These are phyloP conservation scores for Pholiota adiposa DNA, from an alignment of 1,284 basidiomycete species.

Conservation along the genomic window DNA sequence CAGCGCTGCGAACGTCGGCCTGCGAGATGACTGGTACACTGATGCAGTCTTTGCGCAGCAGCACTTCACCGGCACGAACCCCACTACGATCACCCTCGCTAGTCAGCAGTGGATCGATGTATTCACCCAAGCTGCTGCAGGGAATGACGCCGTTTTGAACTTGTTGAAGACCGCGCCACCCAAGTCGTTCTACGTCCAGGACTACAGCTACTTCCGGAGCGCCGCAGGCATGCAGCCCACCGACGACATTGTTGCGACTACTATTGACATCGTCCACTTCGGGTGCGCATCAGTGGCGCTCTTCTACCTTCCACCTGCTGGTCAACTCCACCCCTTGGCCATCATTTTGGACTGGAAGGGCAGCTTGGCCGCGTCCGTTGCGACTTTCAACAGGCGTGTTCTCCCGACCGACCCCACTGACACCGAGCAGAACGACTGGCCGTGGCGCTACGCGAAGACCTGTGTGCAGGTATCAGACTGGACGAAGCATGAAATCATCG, in stretches of 20 bases:
- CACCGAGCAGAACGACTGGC: slow-evolving; percentile 28
- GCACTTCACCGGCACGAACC: slow-evolving; percentile 31
- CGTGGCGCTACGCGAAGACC: slow-evolving; percentile 34
- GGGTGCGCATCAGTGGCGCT: slow-evolving; percentile 28
- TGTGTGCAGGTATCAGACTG: slow-evolving; percentile 30
- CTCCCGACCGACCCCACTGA: slow-evolving; percentile 1
- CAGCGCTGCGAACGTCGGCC: slow-evolving; percentile 26
- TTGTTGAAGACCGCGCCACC: slow-evolving; percentile 9
- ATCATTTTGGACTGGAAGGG: slow-evolving; percentile 31
- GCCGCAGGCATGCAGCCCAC: slow-evolving; percentile 16
- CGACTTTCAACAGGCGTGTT: slow-evolving; percentile 29
- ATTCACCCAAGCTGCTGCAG: slow-evolving; percentile 20
- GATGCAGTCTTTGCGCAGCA: slow-evolving; percentile 32
- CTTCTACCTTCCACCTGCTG: slow-evolving; percentile 26
- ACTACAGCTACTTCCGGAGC: slow-evolving; percentile 29
- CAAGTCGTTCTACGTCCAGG: slow-evolving; percentile 25
- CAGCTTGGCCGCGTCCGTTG: slow-evolving; percentile 26
- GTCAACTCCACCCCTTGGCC: slow-evolving; percentile 30
- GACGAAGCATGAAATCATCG: slow-evolving; percentile 28
- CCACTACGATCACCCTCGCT: slow-evolving; percentile 26
- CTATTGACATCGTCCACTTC: slow-evolving; percentile 18
- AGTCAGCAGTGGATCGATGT: slow-evolving; percentile 18
- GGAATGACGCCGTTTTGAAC: slow-evolving; percentile 12
- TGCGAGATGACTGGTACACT: slow-evolving; percentile 31
- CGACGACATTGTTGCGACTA: slow-evolving; percentile 9